A percentile compares a stretch with the other conserved stretches of the same genome.
These are phyloP conservation scores for Microsporum ferrugineum DNA, from an alignment of 2,329 filamentous ascomycete genomes.

Conservation along the genomic window DNA sequence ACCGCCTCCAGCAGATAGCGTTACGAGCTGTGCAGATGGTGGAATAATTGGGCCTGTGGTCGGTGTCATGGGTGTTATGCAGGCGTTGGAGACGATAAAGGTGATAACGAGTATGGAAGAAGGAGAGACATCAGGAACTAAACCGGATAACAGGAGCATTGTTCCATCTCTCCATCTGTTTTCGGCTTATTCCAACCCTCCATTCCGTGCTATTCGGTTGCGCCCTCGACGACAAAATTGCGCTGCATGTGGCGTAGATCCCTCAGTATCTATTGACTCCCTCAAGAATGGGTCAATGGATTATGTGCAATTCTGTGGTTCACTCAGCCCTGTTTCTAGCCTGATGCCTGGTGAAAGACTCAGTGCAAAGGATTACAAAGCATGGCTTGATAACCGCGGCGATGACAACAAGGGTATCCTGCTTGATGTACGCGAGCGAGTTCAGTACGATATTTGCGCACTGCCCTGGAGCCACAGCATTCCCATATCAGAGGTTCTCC, in stretches of 20 bases:
- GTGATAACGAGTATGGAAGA: slow-evolving; percentile 45
- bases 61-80: slow-evolving; percentile 81
- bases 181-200: slow-evolving; percentile 32
- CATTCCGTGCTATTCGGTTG: slow-evolving; percentile 66
- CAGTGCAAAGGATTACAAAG: slow-evolving; percentile 49
- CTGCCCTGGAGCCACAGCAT: slow-evolving; percentile 61
- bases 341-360: slow-evolving; percentile 57
- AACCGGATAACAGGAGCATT: background rate
- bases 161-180: slow-evolving; percentile 33
- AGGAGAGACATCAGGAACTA: slow-evolving; percentile 14
- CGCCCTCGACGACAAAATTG: slow-evolving; percentile 59
- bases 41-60: slow-evolving; percentile 89
- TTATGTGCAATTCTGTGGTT: slow-evolving; percentile 78
- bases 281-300: slow-evolving; percentile 59
- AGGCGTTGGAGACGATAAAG: slow-evolving; percentile 81
- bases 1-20: slow-evolving; percentile 70
- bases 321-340: slow-evolving; percentile 42
- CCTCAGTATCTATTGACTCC: slow-evolving; percentile 51
- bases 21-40: slow-evolving; percentile 81
- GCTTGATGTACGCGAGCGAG: slow-evolving; percentile 72
- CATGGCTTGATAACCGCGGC: slow-evolving; percentile 9
- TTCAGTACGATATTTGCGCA: slow-evolving; percentile 71
- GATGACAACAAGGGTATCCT: slow-evolving; percentile 42
- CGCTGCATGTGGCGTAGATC: slow-evolving; percentile 58
- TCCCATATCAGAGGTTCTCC: slow-evolving; percentile 33